Conservation (phyloP, 257 asterid genomes). For the Fraxinus americana region DNA sequence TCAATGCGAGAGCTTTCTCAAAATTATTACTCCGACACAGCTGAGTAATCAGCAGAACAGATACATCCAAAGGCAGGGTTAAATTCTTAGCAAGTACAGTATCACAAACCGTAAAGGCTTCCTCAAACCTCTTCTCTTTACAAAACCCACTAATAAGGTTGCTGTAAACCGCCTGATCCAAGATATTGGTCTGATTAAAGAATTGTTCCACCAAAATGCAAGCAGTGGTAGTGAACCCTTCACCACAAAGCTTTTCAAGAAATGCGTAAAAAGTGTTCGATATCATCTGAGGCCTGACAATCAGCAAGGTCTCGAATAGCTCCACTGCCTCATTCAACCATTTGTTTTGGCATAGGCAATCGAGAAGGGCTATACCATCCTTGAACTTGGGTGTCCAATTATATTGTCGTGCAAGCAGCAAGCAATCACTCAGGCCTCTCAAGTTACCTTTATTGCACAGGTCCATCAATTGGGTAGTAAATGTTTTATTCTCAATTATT, state of each 20-base stretch:
- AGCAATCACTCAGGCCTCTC: conserved; percentile 44
- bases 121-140: conserved; percentile 51
- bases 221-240: conserved; percentile 51
- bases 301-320: conserved; percentile 48
- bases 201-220: conserved; percentile 49
- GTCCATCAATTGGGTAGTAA: conserved; percentile 47
- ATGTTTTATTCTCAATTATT: conserved; percentile 48
- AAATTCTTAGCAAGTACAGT: conserved; percentile 49
- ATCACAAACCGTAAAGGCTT: conserved; percentile 50
- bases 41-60: conserved; percentile 45
- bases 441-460: conserved; percentile 60
- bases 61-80: conserved; percentile 47
- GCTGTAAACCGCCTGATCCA: conserved; percentile 41
- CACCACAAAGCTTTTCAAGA: conserved; percentile 52
- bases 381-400: conserved; percentile 68
- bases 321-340: conserved; percentile 59
- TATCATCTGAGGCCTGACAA: conserved; percentile 27
- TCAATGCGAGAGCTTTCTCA: conserved; percentile 55
- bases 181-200: conserved; percentile 25
- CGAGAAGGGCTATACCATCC: conserved; percentile 51
- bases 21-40: conserved; percentile 48
- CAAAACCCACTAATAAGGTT: conserved; percentile 53
- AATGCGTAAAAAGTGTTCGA: conserved; percentile 33
- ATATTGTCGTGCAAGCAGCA: conserved; percentile 45
- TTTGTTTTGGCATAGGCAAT: conserved; percentile 50